phyloP scores from a whole-genome alignment of 148 eudicot genomes.

The Diospyros kaki region DNA sequence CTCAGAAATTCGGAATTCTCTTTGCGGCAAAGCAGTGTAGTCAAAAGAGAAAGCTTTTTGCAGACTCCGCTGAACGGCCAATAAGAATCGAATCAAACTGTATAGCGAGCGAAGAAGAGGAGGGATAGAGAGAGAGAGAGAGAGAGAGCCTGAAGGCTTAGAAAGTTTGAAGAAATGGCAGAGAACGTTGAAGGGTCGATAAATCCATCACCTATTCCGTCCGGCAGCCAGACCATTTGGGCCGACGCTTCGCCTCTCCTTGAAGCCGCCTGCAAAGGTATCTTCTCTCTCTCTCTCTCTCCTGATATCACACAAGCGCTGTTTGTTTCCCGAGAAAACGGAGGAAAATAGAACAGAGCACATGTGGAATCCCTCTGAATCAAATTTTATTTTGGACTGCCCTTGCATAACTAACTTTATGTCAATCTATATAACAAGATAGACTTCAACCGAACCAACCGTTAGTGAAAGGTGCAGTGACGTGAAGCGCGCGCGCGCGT shows the following conservation, averaged over 20 bases:
- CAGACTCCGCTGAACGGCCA: too few relatives aligned
- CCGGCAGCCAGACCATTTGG: slow-evolving; percentile 76
- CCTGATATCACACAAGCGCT: not conserved
- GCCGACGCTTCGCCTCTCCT: slow-evolving; percentile 68
- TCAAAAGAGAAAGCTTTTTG: too few relatives aligned
- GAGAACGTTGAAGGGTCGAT: slow-evolving; percentile 12
- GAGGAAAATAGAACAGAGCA: not conserved
- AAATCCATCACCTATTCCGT: slow-evolving; percentile 36
- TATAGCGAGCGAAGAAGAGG: too few relatives aligned
- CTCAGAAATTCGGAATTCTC: too few relatives aligned
- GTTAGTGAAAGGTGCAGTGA: too few relatives aligned
- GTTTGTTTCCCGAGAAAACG: slow-evolving; percentile 9
- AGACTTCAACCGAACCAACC: too few relatives aligned
- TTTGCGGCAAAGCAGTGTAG: too few relatives aligned
- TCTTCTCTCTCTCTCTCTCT: not conserved
- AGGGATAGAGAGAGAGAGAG: not conserved
- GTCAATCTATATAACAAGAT: too few relatives aligned
- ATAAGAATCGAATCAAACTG: too few relatives aligned
- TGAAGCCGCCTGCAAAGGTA: slow-evolving; percentile 60
- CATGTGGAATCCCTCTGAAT: not conserved
- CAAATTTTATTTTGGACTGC: not conserved
- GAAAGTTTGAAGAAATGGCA: slow-evolving; percentile 12
- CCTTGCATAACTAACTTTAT: not conserved
- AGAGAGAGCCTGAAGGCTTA: not conserved
- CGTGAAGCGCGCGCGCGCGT: too few relatives aligned